Conservation (phyloP, 495 filamentous ascomycete species). For the Lepraria neglecta region DNA sequence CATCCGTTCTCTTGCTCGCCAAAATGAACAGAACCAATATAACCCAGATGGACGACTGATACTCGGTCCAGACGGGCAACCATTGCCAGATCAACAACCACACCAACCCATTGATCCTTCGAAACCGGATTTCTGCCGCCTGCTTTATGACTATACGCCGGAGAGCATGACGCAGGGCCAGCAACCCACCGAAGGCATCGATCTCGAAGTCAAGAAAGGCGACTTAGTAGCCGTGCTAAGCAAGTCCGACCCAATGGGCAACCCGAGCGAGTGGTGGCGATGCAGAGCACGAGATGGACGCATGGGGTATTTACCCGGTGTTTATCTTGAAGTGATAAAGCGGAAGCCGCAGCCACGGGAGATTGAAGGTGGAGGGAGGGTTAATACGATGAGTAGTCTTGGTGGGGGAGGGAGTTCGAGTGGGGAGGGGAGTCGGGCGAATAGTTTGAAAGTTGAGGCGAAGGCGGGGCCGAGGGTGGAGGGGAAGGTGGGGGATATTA, state of each 20-base stretch:
- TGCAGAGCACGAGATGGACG: conserved; percentile 88
- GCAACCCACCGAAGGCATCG: conserved; percentile 54
- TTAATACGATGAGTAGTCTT: conserved; percentile 31
- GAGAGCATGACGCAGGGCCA: conserved; percentile 46
- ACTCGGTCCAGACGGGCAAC: conserved; percentile 46
- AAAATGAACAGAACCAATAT: conserved; percentile 79
- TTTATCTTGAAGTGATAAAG: conserved; percentile 80
- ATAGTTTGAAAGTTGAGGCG: conserved; percentile 51
- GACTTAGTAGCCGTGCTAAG: conserved; percentile 91
- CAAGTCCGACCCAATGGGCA: conserved; percentile 87
- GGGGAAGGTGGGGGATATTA: conserved; percentile 49
- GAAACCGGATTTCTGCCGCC: conserved; percentile 91
- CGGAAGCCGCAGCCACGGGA: conserved; percentile 56
- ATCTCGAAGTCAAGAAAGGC: conserved; percentile 88
- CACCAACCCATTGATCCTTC: conserved; percentile 60
- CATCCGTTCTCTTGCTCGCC: conserved; percentile 76
- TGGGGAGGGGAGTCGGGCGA: conserved; percentile 41
- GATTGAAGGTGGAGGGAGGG: conserved; percentile 25
- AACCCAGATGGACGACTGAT: conserved; percentile 51
- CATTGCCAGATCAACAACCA: conserved; percentile 30
- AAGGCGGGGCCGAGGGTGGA: conserved; percentile 40
- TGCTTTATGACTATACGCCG: conserved; percentile 88
- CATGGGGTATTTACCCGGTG: conserved; percentile 82
- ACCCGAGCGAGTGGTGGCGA: conserved; percentile 93
- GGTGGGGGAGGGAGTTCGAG: conserved; percentile 20